Percentiles rank a stretch among this genome's conserved stretches.
phyloP scores from a whole-genome alignment of 1,284 basidiomycete genomes.

The Cystobasidium slooffiae region DNA sequence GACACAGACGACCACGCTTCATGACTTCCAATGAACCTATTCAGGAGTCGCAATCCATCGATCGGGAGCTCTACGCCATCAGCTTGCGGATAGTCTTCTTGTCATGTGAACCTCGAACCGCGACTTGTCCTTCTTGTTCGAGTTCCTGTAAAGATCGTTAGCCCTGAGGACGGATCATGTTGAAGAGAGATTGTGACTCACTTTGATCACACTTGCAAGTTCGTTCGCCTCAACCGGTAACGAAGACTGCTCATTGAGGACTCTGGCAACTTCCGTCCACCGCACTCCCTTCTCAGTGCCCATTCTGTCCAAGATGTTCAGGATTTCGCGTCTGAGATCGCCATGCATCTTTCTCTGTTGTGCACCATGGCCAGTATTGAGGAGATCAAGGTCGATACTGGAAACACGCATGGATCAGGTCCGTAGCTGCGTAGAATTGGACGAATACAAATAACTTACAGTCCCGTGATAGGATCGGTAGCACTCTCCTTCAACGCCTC shows the following conservation, averaged over 20 bases:
- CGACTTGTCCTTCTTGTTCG: conserved; percentile 39
- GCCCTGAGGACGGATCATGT: background rate
- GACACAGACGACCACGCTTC: background rate
- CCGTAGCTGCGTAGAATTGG: background rate
- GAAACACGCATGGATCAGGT: conserved; percentile 53
- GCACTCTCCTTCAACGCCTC: conserved; percentile 84
- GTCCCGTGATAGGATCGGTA: conserved; percentile 63
- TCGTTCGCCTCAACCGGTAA: conserved; percentile 60
- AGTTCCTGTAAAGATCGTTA: conserved; percentile 16
- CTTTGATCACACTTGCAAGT: conserved; percentile 35
- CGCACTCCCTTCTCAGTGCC: conserved; percentile 66
- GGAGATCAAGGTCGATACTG: conserved; percentile 94
- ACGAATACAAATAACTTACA: conserved; percentile 39
- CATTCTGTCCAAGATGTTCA: conserved; percentile 69
- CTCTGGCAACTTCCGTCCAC: conserved; percentile 76
- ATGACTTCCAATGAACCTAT: background rate
- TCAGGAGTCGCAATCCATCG: background rate
- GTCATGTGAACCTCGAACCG: conserved; percentile 33
- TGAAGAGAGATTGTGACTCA: background rate
- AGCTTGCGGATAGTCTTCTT: conserved; percentile 37
- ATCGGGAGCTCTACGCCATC: background rate
- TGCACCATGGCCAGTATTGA: conserved; percentile 88
- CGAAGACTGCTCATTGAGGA: conserved; percentile 76
- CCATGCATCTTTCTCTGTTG: conserved; percentile 80
- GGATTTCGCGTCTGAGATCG: conserved; percentile 76